Evolutionary conservation across 305 asterid genomes (phyloP), one percentile per base, ranked within the genome.

Genomic region (Euphrasia arctica): DNA sequence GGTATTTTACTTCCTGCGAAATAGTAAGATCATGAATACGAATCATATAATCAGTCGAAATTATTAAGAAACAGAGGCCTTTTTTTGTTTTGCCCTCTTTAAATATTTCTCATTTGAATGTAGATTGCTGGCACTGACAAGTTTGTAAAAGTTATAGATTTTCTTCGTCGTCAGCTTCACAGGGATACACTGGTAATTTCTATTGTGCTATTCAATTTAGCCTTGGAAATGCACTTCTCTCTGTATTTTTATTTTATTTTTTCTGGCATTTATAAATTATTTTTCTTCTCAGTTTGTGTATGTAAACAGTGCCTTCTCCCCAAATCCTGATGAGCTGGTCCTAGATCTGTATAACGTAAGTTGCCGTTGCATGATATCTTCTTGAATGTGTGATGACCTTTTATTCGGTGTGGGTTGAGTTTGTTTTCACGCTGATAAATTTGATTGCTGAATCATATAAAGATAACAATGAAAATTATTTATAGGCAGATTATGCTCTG

Each of bases 131-230:
- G 94, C 58, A 72, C 82, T 15, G 98, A 91, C 75, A 88, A 86
- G 81, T 91, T 88, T 70, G 88, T 71, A 56, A 86, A 82, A 80
- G 97, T 93, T 11, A 83, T 93, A 72, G 97, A 90, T 65, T 93
- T 93, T 76, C 89, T 93, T 65, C 86, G 96, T 54, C 95, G 97
- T 67, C 97, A 90, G 75, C 96, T 93, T 81, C 96, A 88, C 73
- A 79, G 91, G 77, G 98, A 88, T 63, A 86, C 98, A 36, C 66
- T 91, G 89, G 98, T 85, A 74, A 14, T 22, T 18, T 18, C 22
- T 18, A 18, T 32, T 60, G 29, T 39, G 9, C 61, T 28, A 58
- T 66, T 61, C 25, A 51, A 41, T 49, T 18, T 18, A 18, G 22
- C 22, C 22, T 18, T 18, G 22, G 22, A 18, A 18, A 18, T 18